Conservation (phyloP, 495 filamentous ascomycete genomes). For the Podospora didyma region DNA sequence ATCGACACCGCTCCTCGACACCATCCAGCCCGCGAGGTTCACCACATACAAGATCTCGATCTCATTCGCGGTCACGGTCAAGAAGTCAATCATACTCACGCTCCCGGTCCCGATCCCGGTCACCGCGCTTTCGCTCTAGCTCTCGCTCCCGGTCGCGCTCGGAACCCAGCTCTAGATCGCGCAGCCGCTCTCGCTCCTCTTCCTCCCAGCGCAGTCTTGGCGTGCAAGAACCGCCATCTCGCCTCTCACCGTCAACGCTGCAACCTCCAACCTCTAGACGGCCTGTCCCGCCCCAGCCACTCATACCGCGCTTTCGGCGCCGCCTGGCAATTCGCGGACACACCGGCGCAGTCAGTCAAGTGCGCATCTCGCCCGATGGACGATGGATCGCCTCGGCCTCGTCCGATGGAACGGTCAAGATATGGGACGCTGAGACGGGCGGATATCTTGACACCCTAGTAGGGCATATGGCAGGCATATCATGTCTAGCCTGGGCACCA, state of each 20-base stretch:
- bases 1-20: slow-evolving; percentile 32
- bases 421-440: slow-evolving; percentile 82
- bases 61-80: slow-evolving; percentile 23
- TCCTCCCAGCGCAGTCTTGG: slow-evolving; percentile 4
- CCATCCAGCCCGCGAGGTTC: slow-evolving; percentile 19
- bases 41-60: slow-evolving; percentile 24
- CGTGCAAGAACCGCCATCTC: slow-evolving; percentile 4
- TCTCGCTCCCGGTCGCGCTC: slow-evolving; percentile 20
- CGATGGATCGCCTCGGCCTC: slow-evolving; percentile 86
- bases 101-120: slow-evolving; percentile 36
- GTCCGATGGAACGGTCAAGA: slow-evolving; percentile 81
- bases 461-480: slow-evolving; percentile 88
- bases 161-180: slow-evolving; percentile 21
- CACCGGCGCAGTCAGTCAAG: slow-evolving; percentile 71
- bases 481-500: slow-evolving; percentile 85
- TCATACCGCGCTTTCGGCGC: slow-evolving; percentile 34
- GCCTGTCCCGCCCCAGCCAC: slow-evolving; percentile 16
- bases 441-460: slow-evolving; percentile 81
- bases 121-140: slow-evolving; percentile 30
- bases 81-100: slow-evolving; percentile 27
- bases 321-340: slow-evolving; percentile 62
- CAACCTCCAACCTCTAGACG: slow-evolving; percentile 4
- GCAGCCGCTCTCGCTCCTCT: slow-evolving; percentile 15
- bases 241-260: not conserved
- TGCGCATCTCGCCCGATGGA: slow-evolving; percentile 87